Percentiles rank a stretch among this genome's conserved stretches.
phyloP scores from a whole-genome alignment of 179 eudicot species.

The Silene coronaria region DNA sequence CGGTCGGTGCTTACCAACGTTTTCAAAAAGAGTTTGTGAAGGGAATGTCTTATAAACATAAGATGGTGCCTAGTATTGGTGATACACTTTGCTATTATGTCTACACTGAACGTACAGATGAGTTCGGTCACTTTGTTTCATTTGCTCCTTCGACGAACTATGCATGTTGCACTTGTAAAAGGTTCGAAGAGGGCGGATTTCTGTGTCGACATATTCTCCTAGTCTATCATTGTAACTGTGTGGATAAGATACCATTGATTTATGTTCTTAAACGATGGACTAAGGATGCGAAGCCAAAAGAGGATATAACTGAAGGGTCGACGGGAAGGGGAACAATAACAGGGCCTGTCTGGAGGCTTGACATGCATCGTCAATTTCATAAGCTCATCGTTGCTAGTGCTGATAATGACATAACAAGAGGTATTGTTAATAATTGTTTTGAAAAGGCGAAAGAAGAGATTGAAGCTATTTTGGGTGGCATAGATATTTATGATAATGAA shows the following conservation, averaged over 20 bases:
- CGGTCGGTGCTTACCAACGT: not conserved
- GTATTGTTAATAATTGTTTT: too few species aligned
- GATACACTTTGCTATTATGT: not conserved
- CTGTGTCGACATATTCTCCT: not conserved
- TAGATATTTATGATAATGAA: not conserved
- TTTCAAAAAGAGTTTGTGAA: not conserved
- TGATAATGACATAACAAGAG: too few species aligned
- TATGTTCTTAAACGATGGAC: not conserved
- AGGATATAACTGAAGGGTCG: not conserved
- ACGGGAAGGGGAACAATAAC: not conserved
- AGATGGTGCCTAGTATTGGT: not conserved
- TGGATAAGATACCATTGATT: not conserved
- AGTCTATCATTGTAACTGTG: not conserved
- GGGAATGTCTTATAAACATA: not conserved
- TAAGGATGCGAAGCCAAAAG: not conserved
- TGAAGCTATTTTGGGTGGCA: not conserved
- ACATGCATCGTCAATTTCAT: not conserved
- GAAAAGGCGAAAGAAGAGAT: too few species aligned
- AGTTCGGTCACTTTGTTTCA: not conserved
- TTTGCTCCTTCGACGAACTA: not conserved
- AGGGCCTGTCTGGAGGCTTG: not conserved
- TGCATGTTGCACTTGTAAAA: not conserved
- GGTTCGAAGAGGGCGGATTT: not conserved
- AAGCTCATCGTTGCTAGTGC: too few species aligned
- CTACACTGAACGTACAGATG: not conserved